Base-by-base conservation (phyloP, 306 rosid species). In the Glycine soja region DNA sequence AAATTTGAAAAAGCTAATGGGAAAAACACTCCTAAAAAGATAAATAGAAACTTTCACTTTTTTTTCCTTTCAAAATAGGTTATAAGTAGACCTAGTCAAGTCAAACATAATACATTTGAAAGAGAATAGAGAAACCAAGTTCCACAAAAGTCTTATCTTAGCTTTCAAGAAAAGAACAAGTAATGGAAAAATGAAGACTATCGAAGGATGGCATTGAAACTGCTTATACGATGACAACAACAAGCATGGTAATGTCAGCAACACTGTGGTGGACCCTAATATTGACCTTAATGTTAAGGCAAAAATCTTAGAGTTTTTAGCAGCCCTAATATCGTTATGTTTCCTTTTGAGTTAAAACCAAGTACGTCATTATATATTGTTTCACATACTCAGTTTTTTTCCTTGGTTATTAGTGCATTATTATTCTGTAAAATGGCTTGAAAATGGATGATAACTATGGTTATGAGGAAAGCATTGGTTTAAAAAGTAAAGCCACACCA, bases 401-500 rank as follows among this genome's bases (percentile, higher is more conserved):
- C 71, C 57, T 46, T 4, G 32, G 57, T 42, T 48, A 19, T 69
- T 70, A 72, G 43, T 8, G 0, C 75, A 42, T 56, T 65, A n/a
- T 73, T 74, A 47, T 73, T 79, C 48, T 80, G 84, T 90, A 92
- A 95, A 90, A 86, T 78, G 95, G 95, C 81, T 66, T 40, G 63
- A 87, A 90, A 75, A 85, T 90, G 89, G 92, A 89, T 45, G 92
- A 85, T 53, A 87, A 42, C 81, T 92, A 89, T 46, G 85, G 77
- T 72, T 89, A 64, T 8, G 80, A 82, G 48, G 82, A 64, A 34
- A 92, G 97, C 86, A 24, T 74, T 68, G 98, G 97, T 54, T 86
- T 94, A 79, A 92, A n/a, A 40, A 87, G 94, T 94, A 84, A 89
- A 82, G 90, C 98, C 98, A 32, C 94, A 87, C 47, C 88, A 77